Base-by-base conservation (phyloP, 306 rosid species). In the Lathyrus tuberosus region DNA sequence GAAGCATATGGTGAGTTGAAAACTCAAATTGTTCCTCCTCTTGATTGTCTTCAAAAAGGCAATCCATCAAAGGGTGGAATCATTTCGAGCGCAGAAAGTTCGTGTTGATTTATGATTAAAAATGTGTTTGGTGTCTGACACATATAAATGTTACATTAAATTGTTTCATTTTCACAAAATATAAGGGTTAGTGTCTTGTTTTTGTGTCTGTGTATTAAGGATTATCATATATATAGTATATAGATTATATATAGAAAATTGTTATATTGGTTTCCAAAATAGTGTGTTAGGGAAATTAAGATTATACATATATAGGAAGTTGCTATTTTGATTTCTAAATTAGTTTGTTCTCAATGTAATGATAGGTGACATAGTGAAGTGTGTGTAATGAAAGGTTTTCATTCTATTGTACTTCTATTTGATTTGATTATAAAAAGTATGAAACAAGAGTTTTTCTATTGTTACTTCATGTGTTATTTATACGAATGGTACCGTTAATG, bases 1-100 rank as follows among this genome's bases (percentile, higher is more conserved):
- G 63, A 88, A 52, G 89, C 96, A 38, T 88, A 71, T 62, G 98
- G 98, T 18, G 86, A 68, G 18, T 77, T 88, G 8, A 88, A 85
- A 69, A 84, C 93, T 30, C 33, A 74, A 48, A 88, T 89, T 3
- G 74, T 61, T 4, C 97, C 90, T 65, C 84, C 81, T 6, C 64
- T 93, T 40, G 46, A 78, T 3, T 90, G 97, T 75, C 64, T 93
- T 70, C 72, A 54, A 42, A 79, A 71, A 10, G 89, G 89, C 4
- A 84, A 60, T 44, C 86, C 95, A 6, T 57, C 82, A 5, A 69
- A n/a, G n/a, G 5, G 35, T 26, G 56, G 49, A 26, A 44, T 71
- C 26, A 69, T 10, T 26, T 80, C 89, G 10, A 65, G 37, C 11
- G 3, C 22, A 22, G 82, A 72, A 7, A 26, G 41, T 33, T 86